Evolutionary conservation across 1,284 basidiomycete species (phyloP), one percentile per base, ranked within the genome.

Genomic region (Wallemia hederae): DNA sequence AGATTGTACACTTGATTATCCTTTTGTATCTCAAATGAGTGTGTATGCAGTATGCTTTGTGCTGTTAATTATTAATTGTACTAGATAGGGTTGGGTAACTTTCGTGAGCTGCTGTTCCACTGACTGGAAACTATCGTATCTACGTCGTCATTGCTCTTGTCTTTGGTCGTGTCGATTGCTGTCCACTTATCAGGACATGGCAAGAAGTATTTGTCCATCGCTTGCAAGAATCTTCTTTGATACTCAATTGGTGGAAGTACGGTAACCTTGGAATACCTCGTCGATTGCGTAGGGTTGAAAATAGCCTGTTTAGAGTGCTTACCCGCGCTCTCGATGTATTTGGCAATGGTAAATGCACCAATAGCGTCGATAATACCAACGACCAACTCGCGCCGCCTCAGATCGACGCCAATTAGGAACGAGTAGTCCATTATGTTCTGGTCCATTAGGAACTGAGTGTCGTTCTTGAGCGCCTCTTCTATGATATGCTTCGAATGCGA

Each of bases 281-380:
- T 28, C 17, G 56, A 58, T 58, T 58, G 56, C 14, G 56, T 27
- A 7, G 56, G 56, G 24, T 58, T 58, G n/a, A 58, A 58, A 11
- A 58, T 26, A 2, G 56, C 56, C 25, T 58, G 56, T 28, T 58
- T 58, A 14, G 56, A 58, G 25, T 58, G 56, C 24, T 58, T 58
- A 9, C 56, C 56, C 17, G 56, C 56, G 24, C 56, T 58, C 25
- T 17, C 56, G 49, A n/a, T 49, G 59, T 17, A 55, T 31, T 25
- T 55, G 27, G 33, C 60, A 60, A 24, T 25, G 19, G 33, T 60
- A 58, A 0, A 61, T 59, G 59, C 19, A 77, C 82, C 83, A 34
- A 86, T 85, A 0, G 82, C 84, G 67, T 86, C 83, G 2, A 86
- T 82, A 0, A 86, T 74, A 0, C 83, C 83, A 63, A 82, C 82